Base-by-base conservation (phyloP, 2,329 filamentous ascomycete genomes). In the Dryadomyces quercivorus region DNA sequence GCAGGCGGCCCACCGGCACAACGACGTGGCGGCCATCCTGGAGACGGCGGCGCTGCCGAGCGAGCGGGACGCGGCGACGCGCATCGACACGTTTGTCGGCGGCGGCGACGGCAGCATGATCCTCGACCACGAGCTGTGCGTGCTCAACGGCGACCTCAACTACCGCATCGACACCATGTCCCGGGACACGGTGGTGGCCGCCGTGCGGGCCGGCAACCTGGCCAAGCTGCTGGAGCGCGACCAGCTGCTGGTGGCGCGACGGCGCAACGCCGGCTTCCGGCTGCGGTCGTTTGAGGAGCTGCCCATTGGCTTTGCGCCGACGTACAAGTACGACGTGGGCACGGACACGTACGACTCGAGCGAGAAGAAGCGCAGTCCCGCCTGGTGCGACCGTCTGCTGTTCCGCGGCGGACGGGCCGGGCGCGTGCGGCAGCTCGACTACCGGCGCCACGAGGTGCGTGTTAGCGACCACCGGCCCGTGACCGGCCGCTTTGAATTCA, bases 121-220 rank as follows among this genome's bases (percentile, higher is more conserved):
- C 56, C 76, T 97, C 56, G 93, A 98, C 64, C 93, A 98, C 65
- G 93, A 98, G 69, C 85, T 98, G n/a, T 96, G 92, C 67, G 82
- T 98, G 50, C 72, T 97, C 45, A 97, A 97, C 63, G 93, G 93
- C 31, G 93, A 98, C 66, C 77, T 98, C 51, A 98, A 98, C 70
- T 98, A 98, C 68, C 90, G 93, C 58, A 97, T 98, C 63, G 93
- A 98, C 67, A 90, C 91, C 22, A 96, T 97, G 81, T 89, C 89
- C 18, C 87, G 93, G 51, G 89, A 97, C 63, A 90, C 88, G 0
- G 92, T 98, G 3, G 86, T 97, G 54, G 85, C 84, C 57, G 90
- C 89, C 1, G 81, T 97, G 51, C 85, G 87, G 59, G 77, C 85
- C 45, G 84, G 85, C 58, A 95, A 97, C 61, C 75, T 97, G 2